phyloP scores from a whole-genome alignment of 164 flowering plant species.

The Akebia trifoliata region DNA sequence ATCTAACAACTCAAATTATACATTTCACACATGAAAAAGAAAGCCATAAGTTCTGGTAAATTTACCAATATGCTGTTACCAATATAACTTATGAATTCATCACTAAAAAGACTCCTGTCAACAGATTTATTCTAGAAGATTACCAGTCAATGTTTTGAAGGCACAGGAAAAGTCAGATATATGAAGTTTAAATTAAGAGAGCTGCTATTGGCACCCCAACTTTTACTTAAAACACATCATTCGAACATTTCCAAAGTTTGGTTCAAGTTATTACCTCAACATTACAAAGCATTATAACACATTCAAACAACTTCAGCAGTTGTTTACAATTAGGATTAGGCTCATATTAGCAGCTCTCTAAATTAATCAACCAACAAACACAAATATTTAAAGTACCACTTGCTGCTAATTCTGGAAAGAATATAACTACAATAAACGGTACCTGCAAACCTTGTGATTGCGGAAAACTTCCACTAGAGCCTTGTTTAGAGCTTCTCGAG shows the following conservation, averaged over 20 bases:
- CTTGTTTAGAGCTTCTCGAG: slow-evolving; percentile 59
- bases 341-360: too few relatives aligned
- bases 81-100: too few relatives aligned
- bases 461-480: slow-evolving; percentile 52
- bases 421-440: slow-evolving; percentile 3
- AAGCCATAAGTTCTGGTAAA: too few relatives aligned
- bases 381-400: neutral
- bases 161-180: neutral
- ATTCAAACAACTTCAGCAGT: too few relatives aligned
- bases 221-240: too few relatives aligned
- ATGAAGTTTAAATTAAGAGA: too few relatives aligned
- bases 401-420: neutral
- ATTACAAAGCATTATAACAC: too few relatives aligned
- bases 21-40: neutral
- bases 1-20: neutral
- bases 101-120: neutral
- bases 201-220: too few relatives aligned
- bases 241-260: too few relatives aligned
- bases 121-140: neutral
- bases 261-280: too few relatives aligned
- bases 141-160: neutral
- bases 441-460: slow-evolving; percentile 78
- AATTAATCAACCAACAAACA: neutral
- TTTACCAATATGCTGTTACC: too few relatives aligned
- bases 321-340: too few relatives aligned